A percentile compares a stretch with the other conserved stretches of the same genome.
Evolutionary conservation across 2,329 filamentous ascomycete species (phyloP).

Genomic region (Emydomyces testavorans): DNA sequence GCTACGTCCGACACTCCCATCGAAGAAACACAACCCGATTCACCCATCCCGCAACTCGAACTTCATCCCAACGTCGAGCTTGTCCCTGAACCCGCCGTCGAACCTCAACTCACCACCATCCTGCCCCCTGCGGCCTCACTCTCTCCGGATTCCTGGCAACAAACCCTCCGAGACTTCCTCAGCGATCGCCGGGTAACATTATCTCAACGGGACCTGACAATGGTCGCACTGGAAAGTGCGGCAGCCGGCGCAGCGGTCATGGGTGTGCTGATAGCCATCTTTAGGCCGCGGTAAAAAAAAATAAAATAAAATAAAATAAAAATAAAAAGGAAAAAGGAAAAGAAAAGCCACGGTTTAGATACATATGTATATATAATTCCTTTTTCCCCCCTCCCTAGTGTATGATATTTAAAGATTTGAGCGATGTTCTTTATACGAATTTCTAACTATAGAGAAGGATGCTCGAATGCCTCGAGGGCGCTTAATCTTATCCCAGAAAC

Average conservation of each 20-base stretch:
- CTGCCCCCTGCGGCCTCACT: conserved; percentile 20
- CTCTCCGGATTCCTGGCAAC: conserved; percentile 38
- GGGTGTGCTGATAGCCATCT: conserved; percentile 41
- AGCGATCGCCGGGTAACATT: conserved; percentile 54
- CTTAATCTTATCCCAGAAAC: no score
- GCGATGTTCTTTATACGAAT: no score
- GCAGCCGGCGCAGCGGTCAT: conserved; percentile 53
- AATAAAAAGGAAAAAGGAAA: no score
- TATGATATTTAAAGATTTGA: no score
- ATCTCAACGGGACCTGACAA: conserved; percentile 57
- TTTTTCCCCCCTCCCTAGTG: no score
- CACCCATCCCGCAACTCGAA: conserved; percentile 2
- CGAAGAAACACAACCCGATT: conserved; percentile 8
- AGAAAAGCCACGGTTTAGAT: no score
- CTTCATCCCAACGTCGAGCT: neutral
- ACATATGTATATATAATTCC: no score
- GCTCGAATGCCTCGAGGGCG: no score
- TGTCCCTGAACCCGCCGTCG: conserved; percentile 8
- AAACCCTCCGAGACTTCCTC: conserved; percentile 46
- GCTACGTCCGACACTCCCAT: neutral
- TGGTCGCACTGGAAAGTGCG: conserved; percentile 57
- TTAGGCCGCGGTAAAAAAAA: conserved; percentile 37
- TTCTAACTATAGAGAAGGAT: neutral
- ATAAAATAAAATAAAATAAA: no score
- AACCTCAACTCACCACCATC: conserved; percentile 21